Base-by-base conservation (phyloP, 1,284 basidiomycete genomes). In the Cryptococcus floricola region DNA sequence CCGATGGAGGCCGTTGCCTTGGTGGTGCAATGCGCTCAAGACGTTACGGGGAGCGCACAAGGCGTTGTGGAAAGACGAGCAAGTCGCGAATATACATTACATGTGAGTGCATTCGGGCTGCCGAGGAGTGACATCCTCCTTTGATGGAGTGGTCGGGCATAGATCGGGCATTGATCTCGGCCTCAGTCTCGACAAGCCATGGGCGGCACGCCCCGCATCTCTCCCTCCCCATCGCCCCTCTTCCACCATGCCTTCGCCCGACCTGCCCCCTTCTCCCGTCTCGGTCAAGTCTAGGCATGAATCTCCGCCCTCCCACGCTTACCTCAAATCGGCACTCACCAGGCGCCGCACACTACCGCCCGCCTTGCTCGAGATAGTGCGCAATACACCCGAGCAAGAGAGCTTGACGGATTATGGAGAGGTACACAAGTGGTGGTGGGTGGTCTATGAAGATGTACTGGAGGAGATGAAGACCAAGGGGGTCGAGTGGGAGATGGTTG, bases 21-120 rank as follows among this genome's bases (percentile, higher is more conserved):
- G 78, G 77, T 73, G 72, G 62, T 76, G 73, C 57, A 81, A 81
- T 56, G 77, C 78, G 2, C 70, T 81, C 58, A 78, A 81, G 61
- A 80, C 79, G 43, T 61, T 79, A 27, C 47, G 77, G 53, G 56
- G 71, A 53, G 64, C 71, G 59, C 75, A 80, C 61, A 60, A 64
- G 37, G 61, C 69, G 39, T 60, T 80, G 42, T 81, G 80, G 79
- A 50, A 56, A 23, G 79, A 80, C 59, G 54, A 64, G 3, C 71
- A 78, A 57, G 77, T 78, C 6, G 65, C 73, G 18, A 69, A 78
- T 50, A 65, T 78, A 52, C 76, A 77, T 57, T 77, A 73, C 62
- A 76, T 77, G 74, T 76, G 59, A 67, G 71, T 67, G n/a, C 5
- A n/a, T 37, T 7, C 49, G 41, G 16, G 27, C 34, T 39, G 37